Conservation (phyloP, 805 yeast species). For the Yarrowia alimentaria region DNA sequence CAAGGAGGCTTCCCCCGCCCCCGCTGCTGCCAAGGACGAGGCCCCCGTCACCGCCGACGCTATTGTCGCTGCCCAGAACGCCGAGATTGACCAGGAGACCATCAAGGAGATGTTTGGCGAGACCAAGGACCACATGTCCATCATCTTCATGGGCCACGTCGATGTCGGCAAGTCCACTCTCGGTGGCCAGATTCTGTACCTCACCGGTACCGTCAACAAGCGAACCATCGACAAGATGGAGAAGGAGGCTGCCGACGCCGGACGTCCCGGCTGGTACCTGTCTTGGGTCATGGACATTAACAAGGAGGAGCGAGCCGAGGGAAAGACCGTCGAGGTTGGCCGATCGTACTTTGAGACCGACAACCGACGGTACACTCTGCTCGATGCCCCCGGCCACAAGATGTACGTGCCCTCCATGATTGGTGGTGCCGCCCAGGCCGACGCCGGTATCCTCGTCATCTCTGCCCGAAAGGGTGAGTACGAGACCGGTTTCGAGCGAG, state of each 20-base stretch:
- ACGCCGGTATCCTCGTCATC: constrained; percentile 94
- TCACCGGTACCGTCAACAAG: constrained; percentile 97
- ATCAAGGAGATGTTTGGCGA: constrained; percentile 87
- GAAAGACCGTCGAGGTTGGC: constrained; percentile 99
- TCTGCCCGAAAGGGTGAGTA: constrained; percentile 99
- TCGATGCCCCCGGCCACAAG: constrained; percentile 99
- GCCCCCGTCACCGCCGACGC: constrained; percentile 46
- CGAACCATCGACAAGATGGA: constrained; percentile 98
- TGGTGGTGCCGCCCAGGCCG: constrained; percentile 99
- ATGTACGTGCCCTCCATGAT: constrained; percentile 99
- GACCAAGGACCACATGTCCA: constrained; percentile 86
- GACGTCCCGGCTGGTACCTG: constrained; percentile 99
- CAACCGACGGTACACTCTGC: constrained; percentile 93
- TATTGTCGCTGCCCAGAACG: constrained; percentile 67
- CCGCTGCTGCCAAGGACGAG: constrained; percentile 30
- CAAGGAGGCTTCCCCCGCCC: constrained; percentile 30
- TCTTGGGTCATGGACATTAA: constrained; percentile 99
- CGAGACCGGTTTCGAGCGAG: constrained; percentile 98
- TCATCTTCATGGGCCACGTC: constrained; percentile 98
- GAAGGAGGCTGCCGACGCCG: constrained; percentile 98
- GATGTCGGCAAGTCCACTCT: constrained; percentile 99
- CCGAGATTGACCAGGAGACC: constrained; percentile 78
- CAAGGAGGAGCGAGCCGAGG: constrained; percentile 97
- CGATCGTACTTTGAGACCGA: constrained; percentile 97
- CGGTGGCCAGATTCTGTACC: constrained; percentile 94